Conservation (phyloP, 371 early-diverging fungal genomes). For the Amoeboaphelidium occidentale region DNA sequence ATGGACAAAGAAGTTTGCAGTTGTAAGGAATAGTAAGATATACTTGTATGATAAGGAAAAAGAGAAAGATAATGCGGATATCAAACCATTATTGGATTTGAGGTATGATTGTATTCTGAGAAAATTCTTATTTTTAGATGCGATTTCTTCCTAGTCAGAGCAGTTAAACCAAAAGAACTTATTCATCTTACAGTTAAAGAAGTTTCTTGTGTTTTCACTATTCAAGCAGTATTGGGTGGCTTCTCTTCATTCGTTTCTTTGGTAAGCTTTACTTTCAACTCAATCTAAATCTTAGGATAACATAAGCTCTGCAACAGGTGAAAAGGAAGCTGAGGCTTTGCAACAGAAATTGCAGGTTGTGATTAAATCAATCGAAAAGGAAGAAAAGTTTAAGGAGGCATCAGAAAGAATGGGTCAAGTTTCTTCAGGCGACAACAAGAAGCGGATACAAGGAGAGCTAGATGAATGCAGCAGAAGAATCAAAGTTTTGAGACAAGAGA, state of each 20-base stretch:
- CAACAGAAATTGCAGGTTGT: slow-evolving; percentile 6
- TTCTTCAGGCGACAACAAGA: slow-evolving; percentile 4
- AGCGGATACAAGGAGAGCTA: slow-evolving; percentile 9
- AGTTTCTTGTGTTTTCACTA: background rate
- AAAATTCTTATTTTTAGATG: too few species aligned
- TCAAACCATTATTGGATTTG: slow-evolving; percentile 1
- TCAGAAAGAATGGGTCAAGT: slow-evolving; percentile 8
- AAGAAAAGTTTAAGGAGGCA: slow-evolving; percentile 12
- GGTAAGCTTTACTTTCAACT: too few species aligned
- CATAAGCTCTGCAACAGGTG: too few species aligned
- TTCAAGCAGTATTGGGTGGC: too few species aligned
- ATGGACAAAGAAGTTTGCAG: slow-evolving; percentile 5
- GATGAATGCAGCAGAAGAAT: slow-evolving; percentile 12
- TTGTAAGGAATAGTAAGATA: slow-evolving; percentile 7
- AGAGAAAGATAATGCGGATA: slow-evolving; percentile 6
- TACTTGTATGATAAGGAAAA: slow-evolving; percentile 7
- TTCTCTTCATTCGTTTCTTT: too few species aligned
- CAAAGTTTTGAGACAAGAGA: background rate
- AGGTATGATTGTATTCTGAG: too few species aligned
- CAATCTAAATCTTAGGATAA: too few species aligned
- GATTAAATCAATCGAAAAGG: slow-evolving; percentile 10
- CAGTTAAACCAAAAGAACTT: background rate
- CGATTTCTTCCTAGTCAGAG: background rate
- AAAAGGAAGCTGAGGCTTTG: slow-evolving; percentile 1
- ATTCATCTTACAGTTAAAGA: background rate